These are phyloP conservation scores for Talaromyces sp. DNA, from an alignment of 2,329 filamentous ascomycete species.

Conservation along the genomic window DNA sequence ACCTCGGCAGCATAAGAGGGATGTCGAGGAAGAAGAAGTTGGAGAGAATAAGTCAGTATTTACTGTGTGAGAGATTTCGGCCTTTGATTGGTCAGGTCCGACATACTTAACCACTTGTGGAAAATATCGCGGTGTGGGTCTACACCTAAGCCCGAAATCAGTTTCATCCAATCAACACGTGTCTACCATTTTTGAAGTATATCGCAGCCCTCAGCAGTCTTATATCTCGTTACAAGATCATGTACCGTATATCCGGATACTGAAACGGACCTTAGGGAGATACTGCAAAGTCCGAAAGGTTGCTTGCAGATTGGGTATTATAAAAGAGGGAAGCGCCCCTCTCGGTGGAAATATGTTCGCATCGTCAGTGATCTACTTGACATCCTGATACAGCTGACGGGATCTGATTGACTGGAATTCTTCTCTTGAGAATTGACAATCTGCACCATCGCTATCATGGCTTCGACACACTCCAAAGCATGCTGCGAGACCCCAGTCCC, in stretches of 20 bases:
- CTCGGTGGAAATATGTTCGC: too few species aligned
- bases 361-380: background rate
- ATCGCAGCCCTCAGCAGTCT: too few species aligned
- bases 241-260: background rate
- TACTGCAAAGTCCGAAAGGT: background rate
- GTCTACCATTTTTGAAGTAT: background rate
- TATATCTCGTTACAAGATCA: background rate
- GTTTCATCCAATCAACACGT: background rate
- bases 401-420: background rate
- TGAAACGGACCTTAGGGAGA: constrained; percentile 1
- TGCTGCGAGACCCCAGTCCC: constrained; percentile 15
- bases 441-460: background rate
- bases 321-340: background rate
- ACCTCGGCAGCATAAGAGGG: background rate
- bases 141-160: too few species aligned
- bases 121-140: background rate
- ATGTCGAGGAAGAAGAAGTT: constrained; percentile 1
- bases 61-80: background rate
- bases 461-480: constrained; percentile 8
- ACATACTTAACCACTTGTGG: background rate
- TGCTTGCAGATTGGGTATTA: background rate
- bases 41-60: background rate
- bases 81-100: background rate
- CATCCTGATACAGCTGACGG: background rate
- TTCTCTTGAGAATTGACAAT: too few species aligned